Base-by-base conservation (phyloP, 306 rosid genomes). In the Ceratonia siliqua region DNA sequence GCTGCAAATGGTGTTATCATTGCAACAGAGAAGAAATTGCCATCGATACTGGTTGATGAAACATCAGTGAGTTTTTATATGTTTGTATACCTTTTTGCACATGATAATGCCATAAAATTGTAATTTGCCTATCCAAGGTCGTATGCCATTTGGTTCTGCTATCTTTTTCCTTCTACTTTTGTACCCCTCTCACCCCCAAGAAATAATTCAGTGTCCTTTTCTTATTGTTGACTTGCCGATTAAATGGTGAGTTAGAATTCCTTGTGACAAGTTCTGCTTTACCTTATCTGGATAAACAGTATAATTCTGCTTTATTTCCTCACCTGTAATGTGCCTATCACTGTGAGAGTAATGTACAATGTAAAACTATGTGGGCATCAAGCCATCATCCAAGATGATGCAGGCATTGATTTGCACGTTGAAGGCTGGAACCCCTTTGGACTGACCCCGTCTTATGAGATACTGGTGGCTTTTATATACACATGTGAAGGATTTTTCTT, bases 1-100 rank as follows among this genome's bases (percentile, higher is more conserved):
- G 93, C 96, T 89, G 92, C 96, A 25, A 91, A 94, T 82, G 96
- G 97, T 45, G 98, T 94, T 74, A 87, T 94, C 67, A 89, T 94
- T 70, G 97, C 97, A 2, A 91, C 97, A 0, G 98, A 94, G 88
- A 94, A 94, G 90, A 91, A 94, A 85, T 83, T 89, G 11, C 98
- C 98, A 28, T 94, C 97, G 22, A 89, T 94, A 67, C 82, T 94
- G 89, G 97, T 91, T 53, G 97, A 91, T 68, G 98, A 94, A 85
- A 20, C 94, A 74, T 94, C 96, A 2, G 97, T 91, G 71, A 78
- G 97, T 76, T 35, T 62, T 62, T 75, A 14, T 62, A 21, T 73
- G 41, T 14, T 30, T 55, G 18, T 67, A 64, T 36, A 35, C 6
- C 50, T 52, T 32, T 49, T 54, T 53, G 52, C 54, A 41, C 45